Conservation (phyloP, 768 basidiomycete species). For the Leccinellum rugosiceps region DNA sequence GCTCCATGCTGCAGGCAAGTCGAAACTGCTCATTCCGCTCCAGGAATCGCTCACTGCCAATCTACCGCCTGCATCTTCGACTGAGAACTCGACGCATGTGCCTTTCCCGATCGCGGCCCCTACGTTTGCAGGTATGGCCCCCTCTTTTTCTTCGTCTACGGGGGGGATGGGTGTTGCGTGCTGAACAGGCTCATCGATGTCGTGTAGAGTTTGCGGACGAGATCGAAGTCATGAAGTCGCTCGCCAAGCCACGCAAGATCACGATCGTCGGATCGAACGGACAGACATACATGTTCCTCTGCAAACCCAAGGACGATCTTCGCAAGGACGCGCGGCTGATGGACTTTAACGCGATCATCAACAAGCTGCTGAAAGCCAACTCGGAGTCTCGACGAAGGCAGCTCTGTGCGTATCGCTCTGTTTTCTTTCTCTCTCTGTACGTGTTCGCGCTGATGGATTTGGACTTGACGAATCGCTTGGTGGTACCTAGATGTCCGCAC, state of each 20-base stretch:
- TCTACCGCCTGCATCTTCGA: conserved; percentile 70
- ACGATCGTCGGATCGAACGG: conserved; percentile 82
- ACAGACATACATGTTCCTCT: conserved; percentile 83
- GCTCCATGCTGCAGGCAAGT: conserved; percentile 56
- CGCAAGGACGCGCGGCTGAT: conserved; percentile 96
- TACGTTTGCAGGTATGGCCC: conserved; percentile 57
- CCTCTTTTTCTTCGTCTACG: neutral
- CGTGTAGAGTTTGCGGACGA: conserved; percentile 72
- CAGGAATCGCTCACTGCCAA: conserved; percentile 90
- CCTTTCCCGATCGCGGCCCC: conserved; percentile 81
- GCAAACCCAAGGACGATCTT: conserved; percentile 96
- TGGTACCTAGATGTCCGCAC: conserved; percentile 73
- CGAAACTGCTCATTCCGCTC: conserved; percentile 79
- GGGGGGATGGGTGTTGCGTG: neutral
- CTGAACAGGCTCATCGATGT: neutral
- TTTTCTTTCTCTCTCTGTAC: no score
- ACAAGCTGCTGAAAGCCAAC: conserved; percentile 90
- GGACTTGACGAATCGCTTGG: neutral
- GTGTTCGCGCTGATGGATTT: neutral
- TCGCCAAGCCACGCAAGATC: conserved; percentile 90
- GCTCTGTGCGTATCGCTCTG: conserved; percentile 60
- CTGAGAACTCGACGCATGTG: conserved; percentile 55
- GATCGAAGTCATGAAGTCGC: conserved; percentile 86
- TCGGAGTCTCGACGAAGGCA: conserved; percentile 90
- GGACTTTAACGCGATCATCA: conserved; percentile 98